Conservation (phyloP, 345 rosid species). For the Rhodamnia rubescens region DNA sequence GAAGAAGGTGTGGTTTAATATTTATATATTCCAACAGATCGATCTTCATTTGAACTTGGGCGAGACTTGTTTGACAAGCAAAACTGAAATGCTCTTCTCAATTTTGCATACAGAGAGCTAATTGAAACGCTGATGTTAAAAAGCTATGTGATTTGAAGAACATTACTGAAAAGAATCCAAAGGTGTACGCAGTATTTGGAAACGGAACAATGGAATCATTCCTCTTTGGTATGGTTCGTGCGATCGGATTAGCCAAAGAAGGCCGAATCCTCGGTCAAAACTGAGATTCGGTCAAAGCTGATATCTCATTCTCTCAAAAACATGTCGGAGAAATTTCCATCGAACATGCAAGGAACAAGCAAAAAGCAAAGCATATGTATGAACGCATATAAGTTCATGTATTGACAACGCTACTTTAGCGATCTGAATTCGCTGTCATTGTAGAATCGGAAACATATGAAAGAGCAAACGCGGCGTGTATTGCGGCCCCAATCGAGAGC, state of each 20-base stretch:
- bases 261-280: background rate
- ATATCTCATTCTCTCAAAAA: background rate
- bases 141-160: background rate
- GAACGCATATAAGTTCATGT: background rate
- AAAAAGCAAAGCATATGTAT: background rate
- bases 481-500: conserved; percentile 41
- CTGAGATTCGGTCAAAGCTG: too few relatives aligned
- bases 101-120: background rate
- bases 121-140: background rate
- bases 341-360: background rate
- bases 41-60: too few relatives aligned
- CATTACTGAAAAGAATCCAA: background rate
- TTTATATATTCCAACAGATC: too few relatives aligned
- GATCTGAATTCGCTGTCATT: background rate
- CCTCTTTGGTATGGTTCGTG: background rate
- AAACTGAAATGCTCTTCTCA: background rate
- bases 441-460: conserved; percentile 20
- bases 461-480: conserved; percentile 38
- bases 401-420: background rate
- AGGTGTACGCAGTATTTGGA: background rate
- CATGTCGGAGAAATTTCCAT: background rate
- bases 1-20: too few relatives aligned
- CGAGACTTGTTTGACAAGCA: too few relatives aligned
- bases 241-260: background rate
- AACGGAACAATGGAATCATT: background rate